Percentiles rank a stretch among this genome's conserved stretches.
Conservation (phyloP, 2,329 filamentous ascomycete species). For the Arthroderma sp. region DNA sequence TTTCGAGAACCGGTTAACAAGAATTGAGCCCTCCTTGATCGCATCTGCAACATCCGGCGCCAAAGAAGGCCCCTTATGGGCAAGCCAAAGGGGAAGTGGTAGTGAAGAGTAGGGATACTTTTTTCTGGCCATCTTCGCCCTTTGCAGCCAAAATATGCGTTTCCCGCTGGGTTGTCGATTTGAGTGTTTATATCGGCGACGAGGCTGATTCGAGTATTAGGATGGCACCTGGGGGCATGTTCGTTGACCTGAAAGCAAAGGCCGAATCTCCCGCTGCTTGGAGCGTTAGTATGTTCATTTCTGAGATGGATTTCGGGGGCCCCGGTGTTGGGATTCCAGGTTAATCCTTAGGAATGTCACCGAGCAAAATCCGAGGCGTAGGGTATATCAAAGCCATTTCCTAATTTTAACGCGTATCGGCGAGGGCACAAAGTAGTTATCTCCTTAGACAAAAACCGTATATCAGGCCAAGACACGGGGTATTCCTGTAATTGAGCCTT, state of each 20-base stretch:
- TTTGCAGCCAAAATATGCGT: constrained; percentile 20
- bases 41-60: constrained; percentile 16
- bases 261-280: not conserved
- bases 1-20: constrained; percentile 17
- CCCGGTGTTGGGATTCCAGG: not conserved
- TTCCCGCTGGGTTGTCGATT: constrained; percentile 6
- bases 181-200: constrained; percentile 15
- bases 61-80: constrained; percentile 15
- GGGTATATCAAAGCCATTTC: no score
- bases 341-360: not conserved
- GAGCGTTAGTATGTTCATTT: not conserved
- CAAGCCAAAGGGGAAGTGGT: constrained; percentile 4
- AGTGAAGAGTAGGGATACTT: constrained; percentile 4
- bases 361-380: no score
- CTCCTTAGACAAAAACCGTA: no score
- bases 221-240: constrained; percentile 11
- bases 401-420: no score
- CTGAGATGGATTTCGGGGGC: not conserved
- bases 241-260: not conserved
- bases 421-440: no score
- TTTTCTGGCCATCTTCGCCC: constrained; percentile 9
- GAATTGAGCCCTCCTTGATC: constrained; percentile 18
- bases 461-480: no score
- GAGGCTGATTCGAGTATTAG: constrained; percentile 15
- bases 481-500: no score